Evolutionary conservation across 2,329 filamentous ascomycete species (phyloP).

Genomic region (Zasmidium cellare): DNA sequence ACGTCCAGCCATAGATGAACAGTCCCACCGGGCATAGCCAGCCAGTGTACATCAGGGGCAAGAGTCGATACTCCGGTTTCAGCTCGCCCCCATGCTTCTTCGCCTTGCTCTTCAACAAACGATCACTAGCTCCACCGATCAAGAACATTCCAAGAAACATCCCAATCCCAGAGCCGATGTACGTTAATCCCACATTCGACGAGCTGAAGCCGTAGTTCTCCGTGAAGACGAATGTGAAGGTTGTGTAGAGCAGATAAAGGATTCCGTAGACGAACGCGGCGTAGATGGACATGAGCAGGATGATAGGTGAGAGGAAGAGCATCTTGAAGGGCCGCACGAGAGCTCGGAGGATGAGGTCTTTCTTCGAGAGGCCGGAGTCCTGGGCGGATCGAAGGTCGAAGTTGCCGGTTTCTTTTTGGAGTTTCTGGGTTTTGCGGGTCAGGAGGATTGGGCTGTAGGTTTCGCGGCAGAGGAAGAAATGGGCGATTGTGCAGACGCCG

Average conservation of each 20-base stretch:
- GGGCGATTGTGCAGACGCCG: conserved; percentile 29
- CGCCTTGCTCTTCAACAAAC: conserved; percentile 21
- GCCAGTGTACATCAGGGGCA: conserved; percentile 25
- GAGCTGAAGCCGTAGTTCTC: conserved; percentile 41
- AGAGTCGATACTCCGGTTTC: conserved; percentile 47
- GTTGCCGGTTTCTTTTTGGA: conserved; percentile 52
- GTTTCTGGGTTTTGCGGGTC: conserved; percentile 43
- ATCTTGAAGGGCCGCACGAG: conserved; percentile 57
- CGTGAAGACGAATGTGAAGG: conserved; percentile 45
- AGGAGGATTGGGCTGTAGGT: conserved; percentile 50
- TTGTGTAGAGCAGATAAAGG: conserved; percentile 41
- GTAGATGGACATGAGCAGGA: conserved; percentile 49
- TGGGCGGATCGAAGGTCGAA: conserved; percentile 38
- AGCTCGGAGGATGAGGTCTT: conserved; percentile 42
- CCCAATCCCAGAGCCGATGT: conserved; percentile 44
- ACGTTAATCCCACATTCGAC: conserved; percentile 41
- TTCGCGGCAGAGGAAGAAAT: conserved; percentile 44
- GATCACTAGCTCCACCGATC: conserved; percentile 25
- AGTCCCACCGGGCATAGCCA: conserved; percentile 28
- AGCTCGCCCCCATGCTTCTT: conserved; percentile 41
- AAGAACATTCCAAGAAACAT: conserved; percentile 34
- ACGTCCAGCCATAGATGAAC: conserved; percentile 36
- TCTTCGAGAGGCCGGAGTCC: conserved; percentile 39
- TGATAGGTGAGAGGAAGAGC: conserved; percentile 47
- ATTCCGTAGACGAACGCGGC: conserved; percentile 48